Base-by-base conservation (phyloP, 208 protist genomes). In the Phytomonas sp. region DNA sequence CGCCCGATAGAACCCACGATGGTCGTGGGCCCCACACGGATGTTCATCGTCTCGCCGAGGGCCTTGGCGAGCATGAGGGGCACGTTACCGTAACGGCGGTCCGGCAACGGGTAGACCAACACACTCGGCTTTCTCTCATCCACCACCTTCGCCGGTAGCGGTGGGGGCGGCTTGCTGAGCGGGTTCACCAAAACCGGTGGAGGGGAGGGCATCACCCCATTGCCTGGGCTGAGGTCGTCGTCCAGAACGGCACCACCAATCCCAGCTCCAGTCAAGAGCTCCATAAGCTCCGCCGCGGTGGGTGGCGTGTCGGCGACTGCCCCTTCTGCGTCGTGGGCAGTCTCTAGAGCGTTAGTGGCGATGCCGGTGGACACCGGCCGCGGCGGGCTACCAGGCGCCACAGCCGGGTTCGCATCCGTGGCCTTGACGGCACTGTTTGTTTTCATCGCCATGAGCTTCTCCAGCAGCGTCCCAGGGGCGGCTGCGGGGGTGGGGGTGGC, bases 1-100 rank as follows among this genome's bases (percentile, higher is more conserved):
- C 92, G 88, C 5, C 87, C 89, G 66, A 95, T 78, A 68, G 78
- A 68, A 31, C 92, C 92, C 26, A 97, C 81, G 29, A 97, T 83
- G 9, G 46, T 77, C 33, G 92, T 93, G 13, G 92, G 92, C 20
- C 92, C 92, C 4, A 96, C 88, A 31, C 83, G 84, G 53, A 97
- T 77, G 32, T 79, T 85, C 40, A 97, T 83, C 30, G 75, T 81
- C 64, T 97, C 89, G 31, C 92, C 86, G 6, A 97, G 80, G 13
- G 88, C 84, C 62, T 85, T 85, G 20, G 87, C 85, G 20, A 97
- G 83, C 23, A 91, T 79, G 53, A 91, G 63, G 11, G 83, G 84
- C 36, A 94, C 71, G 64, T 94, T 92, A 15, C 74, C 81, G 43
- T 73, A 76, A 62, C 79, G 83, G 65, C 68, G 70, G 60, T 84